phyloP scores from a whole-genome alignment of 306 rosid genomes.

The Potentilla sterilis region DNA sequence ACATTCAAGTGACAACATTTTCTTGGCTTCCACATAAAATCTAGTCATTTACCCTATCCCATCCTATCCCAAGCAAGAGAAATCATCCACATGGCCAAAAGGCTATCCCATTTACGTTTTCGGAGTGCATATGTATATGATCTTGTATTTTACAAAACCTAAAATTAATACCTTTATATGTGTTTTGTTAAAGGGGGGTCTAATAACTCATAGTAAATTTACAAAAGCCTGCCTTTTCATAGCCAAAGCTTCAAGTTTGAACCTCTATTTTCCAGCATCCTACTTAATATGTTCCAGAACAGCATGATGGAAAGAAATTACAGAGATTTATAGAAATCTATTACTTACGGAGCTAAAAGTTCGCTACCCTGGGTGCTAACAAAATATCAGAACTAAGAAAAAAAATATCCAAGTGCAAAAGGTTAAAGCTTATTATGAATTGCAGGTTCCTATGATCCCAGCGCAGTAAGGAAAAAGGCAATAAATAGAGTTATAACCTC shows the following conservation, averaged over 20 bases:
- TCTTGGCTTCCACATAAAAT: neutral
- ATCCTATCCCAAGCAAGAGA: neutral
- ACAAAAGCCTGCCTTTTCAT: neutral
- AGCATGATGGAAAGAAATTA: neutral
- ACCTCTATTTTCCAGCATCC: constrained; percentile 1
- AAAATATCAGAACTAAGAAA: neutral
- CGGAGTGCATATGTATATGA: neutral
- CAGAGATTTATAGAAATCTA: no score
- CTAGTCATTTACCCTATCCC: neutral
- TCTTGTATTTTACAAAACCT: neutral
- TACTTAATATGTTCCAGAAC: neutral
- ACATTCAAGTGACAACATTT: neutral
- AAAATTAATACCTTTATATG: neutral
- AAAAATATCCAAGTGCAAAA: neutral
- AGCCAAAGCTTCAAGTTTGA: no score
- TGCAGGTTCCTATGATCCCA: neutral
- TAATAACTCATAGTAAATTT: neutral
- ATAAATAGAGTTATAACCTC: neutral
- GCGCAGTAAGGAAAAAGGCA: neutral
- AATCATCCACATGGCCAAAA: neutral
- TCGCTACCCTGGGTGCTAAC: neutral
- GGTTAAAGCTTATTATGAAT: neutral
- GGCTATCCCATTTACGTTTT: neutral
- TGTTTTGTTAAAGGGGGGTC: neutral
- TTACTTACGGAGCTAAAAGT: neutral